Evolutionary conservation across 192 early-diverging fungal species (phyloP).

Genomic region (Linnemannia hyalina): DNA sequence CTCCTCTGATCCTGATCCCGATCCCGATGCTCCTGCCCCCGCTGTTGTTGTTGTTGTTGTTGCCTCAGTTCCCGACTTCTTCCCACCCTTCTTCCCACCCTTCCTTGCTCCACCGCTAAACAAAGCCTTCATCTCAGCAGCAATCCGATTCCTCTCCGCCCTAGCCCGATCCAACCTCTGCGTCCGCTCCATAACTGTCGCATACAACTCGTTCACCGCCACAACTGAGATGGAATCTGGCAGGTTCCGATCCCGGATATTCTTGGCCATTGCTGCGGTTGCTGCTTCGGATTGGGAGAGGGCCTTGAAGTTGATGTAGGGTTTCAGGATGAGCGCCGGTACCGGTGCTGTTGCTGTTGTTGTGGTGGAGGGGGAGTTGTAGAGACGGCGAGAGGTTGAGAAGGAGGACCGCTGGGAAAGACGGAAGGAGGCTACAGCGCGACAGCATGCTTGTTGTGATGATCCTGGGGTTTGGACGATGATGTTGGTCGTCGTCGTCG

Average conservation of each 20-base stretch:
- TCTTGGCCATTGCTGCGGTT: constrained; percentile 49
- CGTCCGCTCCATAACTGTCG: constrained; percentile 54
- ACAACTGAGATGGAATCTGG: constrained; percentile 58
- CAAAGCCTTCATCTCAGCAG: constrained; percentile 39
- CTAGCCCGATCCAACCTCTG: constrained; percentile 62
- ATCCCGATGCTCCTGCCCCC: not conserved
- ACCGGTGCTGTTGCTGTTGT: not conserved
- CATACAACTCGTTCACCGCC: constrained; percentile 64
- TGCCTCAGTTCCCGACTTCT: not conserved
- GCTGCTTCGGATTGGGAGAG: constrained; percentile 64
- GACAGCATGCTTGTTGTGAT: not conserved
- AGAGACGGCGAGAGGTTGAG: not conserved
- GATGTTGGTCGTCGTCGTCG: too few relatives aligned
- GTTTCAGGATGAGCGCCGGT: constrained; percentile 36
- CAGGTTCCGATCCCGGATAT: constrained; percentile 69
- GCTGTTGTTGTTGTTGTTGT: not conserved
- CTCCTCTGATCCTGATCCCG: not conserved
- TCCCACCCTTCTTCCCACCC: constrained; percentile 16
- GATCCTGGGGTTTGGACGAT: not conserved
- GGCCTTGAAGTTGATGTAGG: constrained; percentile 71
- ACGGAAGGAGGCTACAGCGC: not conserved
- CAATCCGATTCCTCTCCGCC: constrained; percentile 61
- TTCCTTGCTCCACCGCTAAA: constrained; percentile 19
- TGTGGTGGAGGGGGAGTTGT: not conserved
- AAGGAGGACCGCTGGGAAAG: not conserved